Evolutionary conservation across 176 grass and related monocot species (phyloP).

Genomic region (Carex scoparia): DNA sequence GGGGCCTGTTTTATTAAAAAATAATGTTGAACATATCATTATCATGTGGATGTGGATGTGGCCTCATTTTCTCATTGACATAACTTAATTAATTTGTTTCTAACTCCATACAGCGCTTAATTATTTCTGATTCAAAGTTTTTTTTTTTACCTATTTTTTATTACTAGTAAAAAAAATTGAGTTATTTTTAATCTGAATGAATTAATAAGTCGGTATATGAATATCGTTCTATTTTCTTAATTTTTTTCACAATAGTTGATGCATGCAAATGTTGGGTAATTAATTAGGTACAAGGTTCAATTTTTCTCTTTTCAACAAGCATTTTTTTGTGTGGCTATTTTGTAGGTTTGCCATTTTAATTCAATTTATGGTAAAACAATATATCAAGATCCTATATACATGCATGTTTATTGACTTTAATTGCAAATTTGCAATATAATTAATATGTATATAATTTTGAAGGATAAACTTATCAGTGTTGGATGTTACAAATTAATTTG

Average conservation of each 20-base stretch:
- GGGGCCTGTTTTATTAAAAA: constrained; percentile 10
- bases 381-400: neutral
- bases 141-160: neutral
- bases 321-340: neutral
- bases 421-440: neutral
- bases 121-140: neutral
- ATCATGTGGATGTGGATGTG: constrained; percentile 25
- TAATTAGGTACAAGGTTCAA: neutral
- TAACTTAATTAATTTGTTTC: neutral
- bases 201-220: no score
- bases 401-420: neutral
- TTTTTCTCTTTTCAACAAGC: neutral
- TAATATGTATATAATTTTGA: no score
- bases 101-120: neutral
- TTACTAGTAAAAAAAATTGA: neutral
- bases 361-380: neutral
- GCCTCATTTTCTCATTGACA: constrained; percentile 18
- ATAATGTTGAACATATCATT: neutral
- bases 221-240: neutral
- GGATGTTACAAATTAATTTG: no score
- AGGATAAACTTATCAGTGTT: no score
- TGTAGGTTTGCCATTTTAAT: neutral
- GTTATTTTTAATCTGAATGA: neutral
- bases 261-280: neutral
- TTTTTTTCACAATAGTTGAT: neutral